Conservation (phyloP, 257 asterid species). For the Nicotiana attenuata region DNA sequence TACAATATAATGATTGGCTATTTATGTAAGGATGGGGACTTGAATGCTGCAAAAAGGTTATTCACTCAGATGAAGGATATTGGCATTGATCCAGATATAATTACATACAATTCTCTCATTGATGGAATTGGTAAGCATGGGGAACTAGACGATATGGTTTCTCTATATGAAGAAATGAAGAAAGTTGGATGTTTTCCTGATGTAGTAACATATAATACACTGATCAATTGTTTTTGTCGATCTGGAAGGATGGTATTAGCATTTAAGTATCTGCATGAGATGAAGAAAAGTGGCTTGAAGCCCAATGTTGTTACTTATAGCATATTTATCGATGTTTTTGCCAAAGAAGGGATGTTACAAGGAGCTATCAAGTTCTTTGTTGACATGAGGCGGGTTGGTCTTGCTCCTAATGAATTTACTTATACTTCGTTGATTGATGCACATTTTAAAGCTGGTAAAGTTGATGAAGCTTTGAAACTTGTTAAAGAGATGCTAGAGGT, state of each 20-base stretch:
- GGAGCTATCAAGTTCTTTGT: conserved; percentile 75
- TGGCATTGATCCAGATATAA: conserved; percentile 62
- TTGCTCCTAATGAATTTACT: conserved; percentile 73
- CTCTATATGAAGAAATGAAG: conserved; percentile 71
- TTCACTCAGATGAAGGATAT: conserved; percentile 58
- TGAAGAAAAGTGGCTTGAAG: conserved; percentile 58
- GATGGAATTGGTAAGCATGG: conserved; percentile 76
- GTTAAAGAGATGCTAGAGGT: conserved; percentile 77
- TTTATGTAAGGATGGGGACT: conserved; percentile 69
- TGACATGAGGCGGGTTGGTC: conserved; percentile 87
- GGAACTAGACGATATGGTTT: conserved; percentile 45
- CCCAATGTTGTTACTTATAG: conserved; percentile 88
- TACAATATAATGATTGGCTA: conserved; percentile 72
- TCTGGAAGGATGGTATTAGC: conserved; percentile 53
- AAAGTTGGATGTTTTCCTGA: conserved; percentile 62
- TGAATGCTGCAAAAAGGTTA: conserved; percentile 50
- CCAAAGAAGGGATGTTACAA: conserved; percentile 80
- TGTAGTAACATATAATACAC: conserved; percentile 66
- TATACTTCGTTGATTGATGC: conserved; percentile 82
- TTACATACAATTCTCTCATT: conserved; percentile 80
- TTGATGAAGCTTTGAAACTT: conserved; percentile 61
- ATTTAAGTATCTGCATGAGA: conserved; percentile 59
- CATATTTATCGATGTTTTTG: conserved; percentile 80
- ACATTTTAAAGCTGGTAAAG: conserved; percentile 56
- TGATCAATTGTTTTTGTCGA: conserved; percentile 90